Evolutionary conservation across 768 basidiomycete genomes (phyloP), one percentile per base, ranked within the genome.

Genomic region (Leccinum olivaceopallidum): DNA sequence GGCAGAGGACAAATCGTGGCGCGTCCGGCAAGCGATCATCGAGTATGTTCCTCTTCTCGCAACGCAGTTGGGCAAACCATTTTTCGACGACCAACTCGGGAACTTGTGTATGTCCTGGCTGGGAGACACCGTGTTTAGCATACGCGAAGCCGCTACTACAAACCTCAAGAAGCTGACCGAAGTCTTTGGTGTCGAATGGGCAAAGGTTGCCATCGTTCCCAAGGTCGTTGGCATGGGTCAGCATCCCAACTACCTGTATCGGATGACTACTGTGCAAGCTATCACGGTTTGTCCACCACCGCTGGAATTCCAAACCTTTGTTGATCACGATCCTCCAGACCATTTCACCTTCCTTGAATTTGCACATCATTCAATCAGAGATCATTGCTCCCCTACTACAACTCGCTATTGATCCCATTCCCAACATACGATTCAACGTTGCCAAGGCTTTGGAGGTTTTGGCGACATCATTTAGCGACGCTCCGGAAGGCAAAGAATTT

Each of bases 1-100:
- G 36, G 97, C 97, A 8, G 96, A 98, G 75, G 97, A 99, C 80
- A 99, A 98, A 74, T 97, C 97, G 62, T 99, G 97, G 97, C 90
- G 97, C 30, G 96, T 99, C 20, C 90, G 97, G 67, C 97, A 99
- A 76, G 97, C 97, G 8, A 98, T 99, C 79, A 99, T 99, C 76
- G 97, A 98, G 76, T 98, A 99, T 78, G 92, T 99, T 67, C 97
- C 97, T n/a, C 85, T 98, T 22, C 89, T 99, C 51, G 95, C 97
- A 48, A 95, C 90, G n/a, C 97, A 99, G 73, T 84, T 99, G 59
- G 97, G 97, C 57, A 93, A 93, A 68, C 81, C 89, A 28, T 98
- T 98, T 79, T 99, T 99, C 73, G 95, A 99, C 75, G 97, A 98
- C 69, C 94, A 96, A 73, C 85, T 99, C 49, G 93, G 92, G 28